Evolutionary conservation across 495 filamentous ascomycete genomes (phyloP).

Genomic region (Aspergillus asperescens): DNA sequence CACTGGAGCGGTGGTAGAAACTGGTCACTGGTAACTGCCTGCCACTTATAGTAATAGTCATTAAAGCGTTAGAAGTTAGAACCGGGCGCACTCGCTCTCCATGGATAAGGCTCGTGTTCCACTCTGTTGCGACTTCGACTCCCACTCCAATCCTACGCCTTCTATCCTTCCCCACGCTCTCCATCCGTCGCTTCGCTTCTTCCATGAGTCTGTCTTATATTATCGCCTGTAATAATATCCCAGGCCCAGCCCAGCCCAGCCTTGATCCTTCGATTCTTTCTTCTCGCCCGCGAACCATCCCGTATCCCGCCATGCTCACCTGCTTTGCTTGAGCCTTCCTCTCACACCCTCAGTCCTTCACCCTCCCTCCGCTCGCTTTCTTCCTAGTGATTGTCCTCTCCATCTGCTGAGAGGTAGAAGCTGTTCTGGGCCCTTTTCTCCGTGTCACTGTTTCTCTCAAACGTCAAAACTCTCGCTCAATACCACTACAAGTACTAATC

Average conservation of each 20-base stretch:
- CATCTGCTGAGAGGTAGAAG: neutral
- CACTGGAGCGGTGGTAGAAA: neutral
- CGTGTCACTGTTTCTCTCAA: neutral
- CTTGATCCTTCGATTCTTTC: neutral
- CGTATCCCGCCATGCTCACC: neutral
- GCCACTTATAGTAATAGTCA: neutral
- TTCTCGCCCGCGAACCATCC: neutral
- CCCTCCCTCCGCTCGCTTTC: neutral
- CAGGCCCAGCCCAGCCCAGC: neutral
- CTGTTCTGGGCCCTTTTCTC: neutral
- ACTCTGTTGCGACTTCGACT: constrained; percentile 1
- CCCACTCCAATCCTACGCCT: neutral
- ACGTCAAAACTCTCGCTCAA: neutral
- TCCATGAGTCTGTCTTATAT: no score
- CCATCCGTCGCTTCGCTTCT: neutral
- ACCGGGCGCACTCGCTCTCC: neutral
- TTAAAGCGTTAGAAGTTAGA: neutral
- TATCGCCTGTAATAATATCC: no score
- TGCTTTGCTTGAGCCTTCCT: constrained; percentile 3
- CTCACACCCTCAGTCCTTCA: neutral
- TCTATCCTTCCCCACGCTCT: neutral
- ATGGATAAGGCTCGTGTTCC: constrained; percentile 9
- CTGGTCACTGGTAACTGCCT: neutral
- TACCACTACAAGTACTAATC: neutral
- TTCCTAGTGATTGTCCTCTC: neutral